A percentile compares a stretch with the other conserved stretches of the same genome.
Evolutionary conservation across 805 yeast genomes (phyloP).

Genomic region (Monosporozyma aerobia): DNA sequence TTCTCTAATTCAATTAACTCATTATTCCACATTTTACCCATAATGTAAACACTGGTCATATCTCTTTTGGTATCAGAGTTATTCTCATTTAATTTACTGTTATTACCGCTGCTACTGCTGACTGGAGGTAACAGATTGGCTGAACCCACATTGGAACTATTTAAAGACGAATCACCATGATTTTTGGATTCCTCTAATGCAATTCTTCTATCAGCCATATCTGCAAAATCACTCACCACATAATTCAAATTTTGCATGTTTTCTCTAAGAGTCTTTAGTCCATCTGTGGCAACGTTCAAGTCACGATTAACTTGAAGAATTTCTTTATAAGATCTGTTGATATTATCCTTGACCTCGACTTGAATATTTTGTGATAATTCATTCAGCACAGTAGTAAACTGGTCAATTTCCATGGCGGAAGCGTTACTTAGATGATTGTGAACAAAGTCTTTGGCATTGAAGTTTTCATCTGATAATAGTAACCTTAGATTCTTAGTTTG

Average conservation of each 20-base stretch:
- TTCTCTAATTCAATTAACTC: conserved; percentile 62
- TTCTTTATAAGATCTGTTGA: conserved; percentile 54
- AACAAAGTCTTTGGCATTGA: conserved; percentile 42
- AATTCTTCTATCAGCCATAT: conserved; percentile 50
- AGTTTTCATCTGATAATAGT: conserved; percentile 33
- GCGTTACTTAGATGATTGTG: conserved; percentile 48
- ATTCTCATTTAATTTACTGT: conserved; percentile 1
- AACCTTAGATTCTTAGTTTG: conserved; percentile 14
- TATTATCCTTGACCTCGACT: conserved; percentile 47
- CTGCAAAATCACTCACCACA: conserved; percentile 49
- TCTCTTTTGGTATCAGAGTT: conserved; percentile 31
- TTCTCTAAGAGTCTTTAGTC: conserved; percentile 51
- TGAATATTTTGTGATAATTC: conserved; percentile 43
- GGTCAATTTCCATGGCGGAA: conserved; percentile 63
- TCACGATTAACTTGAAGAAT: conserved; percentile 52
- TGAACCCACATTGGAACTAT: neutral
- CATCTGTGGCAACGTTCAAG: conserved; percentile 53
- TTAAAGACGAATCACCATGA: neutral
- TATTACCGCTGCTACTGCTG: conserved; percentile 1
- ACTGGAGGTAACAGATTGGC: conserved; percentile 16
- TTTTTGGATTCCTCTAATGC: conserved; percentile 34
- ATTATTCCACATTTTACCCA: conserved; percentile 75
- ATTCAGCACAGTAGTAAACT: conserved; percentile 47
- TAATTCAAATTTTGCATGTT: conserved; percentile 51
- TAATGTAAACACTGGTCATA: conserved; percentile 58